Conservation (phyloP, 495 filamentous ascomycete species). For the Podospora pseudoanserina region DNA sequence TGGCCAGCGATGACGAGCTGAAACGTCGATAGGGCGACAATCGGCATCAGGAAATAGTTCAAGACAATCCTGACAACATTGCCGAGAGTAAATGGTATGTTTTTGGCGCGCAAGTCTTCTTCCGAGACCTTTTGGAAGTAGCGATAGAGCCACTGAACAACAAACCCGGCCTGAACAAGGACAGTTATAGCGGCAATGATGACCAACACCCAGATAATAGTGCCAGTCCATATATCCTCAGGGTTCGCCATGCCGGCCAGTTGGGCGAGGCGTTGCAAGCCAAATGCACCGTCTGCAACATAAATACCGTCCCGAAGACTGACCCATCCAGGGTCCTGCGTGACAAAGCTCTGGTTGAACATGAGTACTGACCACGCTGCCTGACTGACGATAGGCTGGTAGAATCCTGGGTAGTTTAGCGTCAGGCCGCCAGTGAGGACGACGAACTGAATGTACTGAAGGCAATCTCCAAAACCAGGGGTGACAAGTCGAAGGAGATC, state of each 20-base stretch:
- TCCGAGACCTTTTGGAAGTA: slow-evolving; percentile 66
- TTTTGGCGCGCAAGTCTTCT: slow-evolving; percentile 84
- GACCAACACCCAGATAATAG: slow-evolving; percentile 78
- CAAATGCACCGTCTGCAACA: slow-evolving; percentile 63
- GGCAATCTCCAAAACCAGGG: slow-evolving; percentile 92
- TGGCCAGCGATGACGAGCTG: slow-evolving; percentile 73
- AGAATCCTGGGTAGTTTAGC: slow-evolving; percentile 89
- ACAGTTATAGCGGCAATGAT: slow-evolving; percentile 65
- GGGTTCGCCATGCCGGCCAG: slow-evolving; percentile 74
- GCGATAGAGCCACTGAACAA: slow-evolving; percentile 68
- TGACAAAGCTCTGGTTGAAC: slow-evolving; percentile 89
- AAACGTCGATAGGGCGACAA: slow-evolving; percentile 82
- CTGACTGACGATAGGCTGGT: slow-evolving; percentile 84
- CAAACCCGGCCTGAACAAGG: slow-evolving; percentile 75
- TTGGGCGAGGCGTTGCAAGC: slow-evolving; percentile 73
- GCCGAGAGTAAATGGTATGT: slow-evolving; percentile 86
- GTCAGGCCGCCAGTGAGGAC: slow-evolving; percentile 82
- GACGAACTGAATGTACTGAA: slow-evolving; percentile 95
- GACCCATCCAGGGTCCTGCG: slow-evolving; percentile 55
- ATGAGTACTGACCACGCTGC: slow-evolving; percentile 83
- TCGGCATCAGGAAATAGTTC: slow-evolving; percentile 85
- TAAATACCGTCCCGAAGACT: slow-evolving; percentile 85
- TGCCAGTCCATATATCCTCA: slow-evolving; percentile 87
- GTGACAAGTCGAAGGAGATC: slow-evolving; percentile 91
- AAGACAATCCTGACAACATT: slow-evolving; percentile 84